Evolutionary conservation across 108 stramenopile species (phyloP), one percentile per base, ranked within the genome.

Genomic region (Nannochloropsis oceanica): DNA sequence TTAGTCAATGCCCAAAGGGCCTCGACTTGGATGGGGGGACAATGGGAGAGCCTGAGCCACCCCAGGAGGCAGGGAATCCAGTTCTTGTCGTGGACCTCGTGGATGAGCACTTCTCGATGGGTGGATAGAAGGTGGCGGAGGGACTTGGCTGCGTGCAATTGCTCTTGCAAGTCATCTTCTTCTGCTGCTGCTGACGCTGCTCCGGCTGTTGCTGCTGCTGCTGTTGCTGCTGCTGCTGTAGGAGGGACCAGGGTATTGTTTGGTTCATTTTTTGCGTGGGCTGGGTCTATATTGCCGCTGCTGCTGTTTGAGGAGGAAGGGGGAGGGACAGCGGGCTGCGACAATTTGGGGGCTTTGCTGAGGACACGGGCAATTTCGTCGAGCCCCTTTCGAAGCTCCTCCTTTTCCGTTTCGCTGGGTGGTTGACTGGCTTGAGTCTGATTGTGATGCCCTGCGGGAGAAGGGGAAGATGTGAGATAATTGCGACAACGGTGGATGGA

Each of bases 21-120:
- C 26, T 88, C 88, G 24, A 94, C 93, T 85, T 94, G 94, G 10
- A 94, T 93, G 11, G 93, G 89, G 26, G 94, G 94, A 11, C 93
- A 83, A 81, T 94, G 93, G 85, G 93, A 90, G 42, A 92, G 80
- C 44, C 91, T 93, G 25, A 95, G 85, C 94, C 94, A 95, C 34
- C 86, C 91, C 80, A 94, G 84, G 43, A 95, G 90, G 44, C 93
- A 25, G 13, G 94, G 93, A 50, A 95, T 93, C 95, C 95, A 95
- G 43, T 94, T 92, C 44, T 91, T 46, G 80, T 93, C 91, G 82
- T 93, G 90, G 20, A 93, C 91, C 59, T 90, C 92, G 84, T 89
- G 90, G n/a, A 95, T 88, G 83, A 94, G 89, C 84, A 85, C 43
- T 42, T 88, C 86, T 25, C 88, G 43, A 42, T 89, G 88, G 8